Base-by-base conservation (phyloP, 2,329 filamentous ascomycete genomes). In the Hypoxylon sp. region DNA sequence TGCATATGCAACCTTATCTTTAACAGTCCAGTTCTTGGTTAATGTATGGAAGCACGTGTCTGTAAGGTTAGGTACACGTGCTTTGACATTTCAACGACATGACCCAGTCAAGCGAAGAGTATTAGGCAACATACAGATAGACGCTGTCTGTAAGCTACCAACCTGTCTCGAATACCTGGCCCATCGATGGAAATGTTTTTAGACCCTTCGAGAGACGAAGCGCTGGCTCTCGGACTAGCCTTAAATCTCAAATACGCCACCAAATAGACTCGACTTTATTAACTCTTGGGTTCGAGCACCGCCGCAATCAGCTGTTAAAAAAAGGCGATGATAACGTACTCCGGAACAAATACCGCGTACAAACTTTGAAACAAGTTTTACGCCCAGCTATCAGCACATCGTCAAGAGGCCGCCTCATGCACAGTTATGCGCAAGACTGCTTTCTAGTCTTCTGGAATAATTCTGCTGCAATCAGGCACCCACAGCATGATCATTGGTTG, bases 401-500 rank as follows among this genome's bases (percentile, higher is more conserved):
- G 10, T 45, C 13, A 27, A 26, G 31, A 52, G 27, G 21, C 35
- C 27, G 29, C 15, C 24, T 35, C 7, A 21, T 37, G 41, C 31
- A 37, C 48, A 42, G 33, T 42, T 24, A 24, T 18, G 20, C 18
- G n/a, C n/a, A n/a, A n/a, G n/a, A n/a, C n/a, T 51, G 17, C 15
- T 33, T 21, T 37, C 40, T 29, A 17, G 2, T 35, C 31, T 62
- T 62, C 59, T 62, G 59, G 59, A 62, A 59, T 42, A 11, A n/a
- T 62, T 62, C 55, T 31, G 17, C 51, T 54, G 55, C 41, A 54
- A 51, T 48, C 59, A 59, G 51, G 55, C 55, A 41, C 55, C 15
- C 27, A 17, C 26, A n/a, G 20, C 48, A 52, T 13, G 20, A 41
- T 24, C 17, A 9, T 46, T 48, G 26, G 49, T 49, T 57, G 49